Evolutionary conservation across 352 stramenopile genomes (phyloP).

Genomic region (Phytophthora sp.): DNA sequence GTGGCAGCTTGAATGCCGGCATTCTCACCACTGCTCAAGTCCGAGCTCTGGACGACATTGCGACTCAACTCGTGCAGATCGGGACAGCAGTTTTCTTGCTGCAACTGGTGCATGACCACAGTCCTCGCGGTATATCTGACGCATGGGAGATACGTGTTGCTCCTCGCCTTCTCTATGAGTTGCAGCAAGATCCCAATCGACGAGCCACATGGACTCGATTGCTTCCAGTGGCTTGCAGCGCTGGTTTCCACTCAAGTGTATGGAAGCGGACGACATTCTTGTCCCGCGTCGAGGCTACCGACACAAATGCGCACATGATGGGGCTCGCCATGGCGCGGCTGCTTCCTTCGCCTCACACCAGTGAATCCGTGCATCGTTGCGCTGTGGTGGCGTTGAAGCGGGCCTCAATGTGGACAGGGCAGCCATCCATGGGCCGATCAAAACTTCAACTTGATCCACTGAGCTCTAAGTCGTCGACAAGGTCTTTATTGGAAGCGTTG

Average conservation of each 20-base stretch:
- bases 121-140: slow-evolving; percentile 1
- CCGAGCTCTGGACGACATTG: slow-evolving; percentile 34
- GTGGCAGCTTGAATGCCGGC: slow-evolving; percentile 1
- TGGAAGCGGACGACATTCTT: slow-evolving; percentile 52
- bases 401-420: slow-evolving; percentile 3
- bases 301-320: slow-evolving; percentile 64
- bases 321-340: slow-evolving; percentile 44
- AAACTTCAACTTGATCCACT: slow-evolving; percentile 24
- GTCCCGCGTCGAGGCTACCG: slow-evolving; percentile 37
- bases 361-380: slow-evolving; percentile 23
- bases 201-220: slow-evolving; percentile 31
- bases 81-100: slow-evolving; percentile 44
- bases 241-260: slow-evolving; percentile 47
- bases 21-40: slow-evolving; percentile 13
- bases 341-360: slow-evolving; percentile 23
- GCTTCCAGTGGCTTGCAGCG: slow-evolving; percentile 52
- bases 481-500: slow-evolving; percentile 30
- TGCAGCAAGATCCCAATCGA: slow-evolving; percentile 28
- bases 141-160: slow-evolving; percentile 24
- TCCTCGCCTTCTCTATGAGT: slow-evolving; percentile 5
- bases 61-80: slow-evolving; percentile 36
- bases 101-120: slow-evolving; percentile 36
- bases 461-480: not conserved
- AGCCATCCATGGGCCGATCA: not conserved
- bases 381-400: slow-evolving; percentile 27